Base-by-base conservation (phyloP, 2,329 filamentous ascomycete species). In the Alternaria angustiovoidea region DNA sequence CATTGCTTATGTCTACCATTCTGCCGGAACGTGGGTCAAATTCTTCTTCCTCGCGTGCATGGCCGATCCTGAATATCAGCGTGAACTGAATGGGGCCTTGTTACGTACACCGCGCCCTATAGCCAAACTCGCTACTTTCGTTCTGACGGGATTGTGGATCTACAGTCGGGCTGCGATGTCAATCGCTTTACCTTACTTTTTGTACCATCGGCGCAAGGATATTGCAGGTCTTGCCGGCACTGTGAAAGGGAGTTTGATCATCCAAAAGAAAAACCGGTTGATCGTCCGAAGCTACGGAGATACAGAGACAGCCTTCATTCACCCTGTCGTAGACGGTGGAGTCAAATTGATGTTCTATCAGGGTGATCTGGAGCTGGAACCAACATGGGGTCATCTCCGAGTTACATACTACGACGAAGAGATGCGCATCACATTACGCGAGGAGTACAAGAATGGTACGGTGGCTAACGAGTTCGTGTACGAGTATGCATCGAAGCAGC, bases 61-160 rank as follows among this genome's bases (percentile, higher is more conserved):
- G 63, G 84, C 84, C 2, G 84, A 86, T 64, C 79, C 82, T 0
- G 84, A 86, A 63, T 84, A 82, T 60, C 81, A 85, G 62, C 75
- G 83, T 61, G 84, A 86, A 55, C 75, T 85, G 46, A 78, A 81
- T 57, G 81, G 81, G 66, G 79, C 81, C 49, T 75, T 83, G 52
- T 69, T 72, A 44, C 53, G 65, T 20, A 77, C 78, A 24, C 77
- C 78, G 12, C 63, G 61, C 4, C 47, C 79, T 22, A 48, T 83
- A 11, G 76, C 76, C 5, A 73, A 75, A 20, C 80, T 80, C 9
- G 66, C 71, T 4, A 78, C 75, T 0, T 80, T 81, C 49, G n/a
- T 80, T 7, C 67, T 83, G n/a, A 84, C 79, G 46, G 71, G 78
- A 51, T 54, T 85, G 8, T 86, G 84, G 84, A 79, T 80, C 7